These are phyloP conservation scores for Skeletonema costatum DNA, from an alignment of 108 stramenopile genomes.

Conservation along the genomic window DNA sequence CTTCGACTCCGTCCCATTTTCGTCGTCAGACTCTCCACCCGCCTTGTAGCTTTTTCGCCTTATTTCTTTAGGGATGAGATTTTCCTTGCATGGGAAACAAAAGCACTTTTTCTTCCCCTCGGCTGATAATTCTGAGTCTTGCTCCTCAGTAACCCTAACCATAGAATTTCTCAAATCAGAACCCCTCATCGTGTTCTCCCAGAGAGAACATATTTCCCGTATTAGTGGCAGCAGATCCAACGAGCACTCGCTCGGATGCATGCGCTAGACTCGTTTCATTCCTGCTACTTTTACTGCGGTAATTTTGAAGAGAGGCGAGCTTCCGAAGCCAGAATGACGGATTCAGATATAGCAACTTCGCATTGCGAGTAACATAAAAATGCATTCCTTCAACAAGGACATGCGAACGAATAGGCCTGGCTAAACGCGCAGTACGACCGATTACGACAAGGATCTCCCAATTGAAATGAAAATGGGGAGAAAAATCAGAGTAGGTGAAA, in stretches of 20 bases:
- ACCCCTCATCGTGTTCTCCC: not conserved
- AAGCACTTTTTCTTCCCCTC: not conserved
- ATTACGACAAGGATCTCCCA: slow-evolving; percentile 53
- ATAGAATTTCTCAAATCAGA: not conserved
- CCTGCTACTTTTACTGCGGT: not conserved
- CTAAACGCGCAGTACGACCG: slow-evolving; percentile 58
- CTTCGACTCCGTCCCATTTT: not conserved
- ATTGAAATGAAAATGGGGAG: slow-evolving; percentile 11
- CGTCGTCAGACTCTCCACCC: not conserved
- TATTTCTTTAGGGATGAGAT: slow-evolving; percentile 2
- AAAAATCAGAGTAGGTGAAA: not conserved
- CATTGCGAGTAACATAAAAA: slow-evolving; percentile 23
- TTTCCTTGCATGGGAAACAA: not conserved
- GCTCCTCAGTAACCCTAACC: slow-evolving; percentile 1
- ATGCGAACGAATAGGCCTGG: slow-evolving; percentile 69
- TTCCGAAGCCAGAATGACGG: slow-evolving; percentile 26
- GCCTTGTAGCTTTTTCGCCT: not conserved
- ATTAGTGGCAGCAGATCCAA: not conserved
- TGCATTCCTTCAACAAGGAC: slow-evolving; percentile 49
- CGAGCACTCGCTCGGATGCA: not conserved
- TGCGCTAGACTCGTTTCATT: not conserved
- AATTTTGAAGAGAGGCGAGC: not conserved
- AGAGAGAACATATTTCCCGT: not conserved
- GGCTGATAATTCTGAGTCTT: not conserved
- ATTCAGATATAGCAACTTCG: slow-evolving; percentile 25